Evolutionary conservation across 2,329 filamentous ascomycete genomes (phyloP).

Genomic region (Hypomyces perniciosus): DNA sequence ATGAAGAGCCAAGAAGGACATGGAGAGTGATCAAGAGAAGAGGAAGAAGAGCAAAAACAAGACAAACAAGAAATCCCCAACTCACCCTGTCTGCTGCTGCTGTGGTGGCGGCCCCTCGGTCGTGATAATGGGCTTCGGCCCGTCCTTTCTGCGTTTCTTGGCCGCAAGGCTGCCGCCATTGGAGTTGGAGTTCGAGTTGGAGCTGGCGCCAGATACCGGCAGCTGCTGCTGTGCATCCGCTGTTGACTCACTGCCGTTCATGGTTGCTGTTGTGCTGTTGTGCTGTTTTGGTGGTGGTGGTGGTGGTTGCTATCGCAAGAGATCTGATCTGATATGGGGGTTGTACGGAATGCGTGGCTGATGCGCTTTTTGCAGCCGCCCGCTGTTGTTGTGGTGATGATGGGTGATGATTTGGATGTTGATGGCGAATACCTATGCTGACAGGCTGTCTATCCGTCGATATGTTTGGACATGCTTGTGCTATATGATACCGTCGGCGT

Average conservation of each 20-base stretch:
- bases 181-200: slow-evolving; percentile 13
- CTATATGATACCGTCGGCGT: too few species aligned
- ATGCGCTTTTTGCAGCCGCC: too few species aligned
- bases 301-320: not conserved
- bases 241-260: slow-evolving; percentile 26
- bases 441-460: too few species aligned
- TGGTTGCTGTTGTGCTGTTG: slow-evolving; percentile 11
- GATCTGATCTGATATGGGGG: too few species aligned
- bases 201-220: not conserved
- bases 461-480: too few species aligned
- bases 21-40: slow-evolving; percentile 35
- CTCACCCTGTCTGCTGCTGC: not conserved
- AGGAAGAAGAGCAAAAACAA: slow-evolving; percentile 49
- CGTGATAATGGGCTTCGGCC: slow-evolving; percentile 70
- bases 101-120: slow-evolving; percentile 42
- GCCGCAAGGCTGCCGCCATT: slow-evolving; percentile 27
- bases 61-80: not conserved
- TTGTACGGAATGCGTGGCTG: too few species aligned
- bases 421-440: too few species aligned
- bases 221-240: slow-evolving; percentile 26
- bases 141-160: slow-evolving; percentile 72
- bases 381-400: too few species aligned
- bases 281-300: not conserved
- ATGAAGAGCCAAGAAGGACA: slow-evolving; percentile 21
- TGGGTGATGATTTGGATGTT: too few species aligned